These are phyloP conservation scores for Jamesozyma spencerorum DNA, from an alignment of 805 yeast genomes.

Conservation along the genomic window DNA sequence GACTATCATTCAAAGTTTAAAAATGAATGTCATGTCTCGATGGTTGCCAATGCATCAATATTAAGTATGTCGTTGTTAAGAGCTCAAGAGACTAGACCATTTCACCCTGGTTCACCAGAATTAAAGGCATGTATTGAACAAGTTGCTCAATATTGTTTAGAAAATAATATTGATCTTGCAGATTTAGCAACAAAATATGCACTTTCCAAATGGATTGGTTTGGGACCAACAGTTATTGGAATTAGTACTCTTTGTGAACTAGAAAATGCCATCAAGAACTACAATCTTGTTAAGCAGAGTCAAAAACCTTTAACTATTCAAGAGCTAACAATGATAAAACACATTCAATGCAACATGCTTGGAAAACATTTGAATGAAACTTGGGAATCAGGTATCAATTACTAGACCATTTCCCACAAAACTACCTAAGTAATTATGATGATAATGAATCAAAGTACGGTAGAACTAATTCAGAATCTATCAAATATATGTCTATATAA, in stretches of 20 bases:
- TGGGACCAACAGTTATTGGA: constrained; percentile 69
- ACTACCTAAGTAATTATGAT: too few relatives aligned
- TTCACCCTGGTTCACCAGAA: constrained; percentile 70
- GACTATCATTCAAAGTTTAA: constrained; percentile 42
- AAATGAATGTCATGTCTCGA: constrained; percentile 43
- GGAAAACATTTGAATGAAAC: constrained; percentile 53
- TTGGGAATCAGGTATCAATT: constrained; percentile 42
- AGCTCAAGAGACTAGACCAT: constrained; percentile 52
- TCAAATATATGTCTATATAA: too few relatives aligned
- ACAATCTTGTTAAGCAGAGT: constrained; percentile 35
- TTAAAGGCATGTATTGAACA: constrained; percentile 38
- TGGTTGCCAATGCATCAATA: constrained; percentile 74
- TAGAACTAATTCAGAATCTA: too few relatives aligned
- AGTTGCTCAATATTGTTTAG: constrained; percentile 41
- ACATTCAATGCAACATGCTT: constrained; percentile 36
- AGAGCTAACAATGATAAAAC: constrained; percentile 38
- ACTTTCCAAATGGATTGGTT: constrained; percentile 44
- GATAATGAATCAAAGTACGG: too few relatives aligned
- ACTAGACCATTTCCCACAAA: background rate
- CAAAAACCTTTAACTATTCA: constrained; percentile 27
- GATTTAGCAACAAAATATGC: constrained; percentile 76
- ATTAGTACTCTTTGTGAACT: constrained; percentile 59
- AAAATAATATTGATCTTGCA: constrained; percentile 54
- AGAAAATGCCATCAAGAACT: constrained; percentile 49
- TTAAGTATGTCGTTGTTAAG: constrained; percentile 80